phyloP scores from a whole-genome alignment of 768 basidiomycete species.

The Collybia nuda region DNA sequence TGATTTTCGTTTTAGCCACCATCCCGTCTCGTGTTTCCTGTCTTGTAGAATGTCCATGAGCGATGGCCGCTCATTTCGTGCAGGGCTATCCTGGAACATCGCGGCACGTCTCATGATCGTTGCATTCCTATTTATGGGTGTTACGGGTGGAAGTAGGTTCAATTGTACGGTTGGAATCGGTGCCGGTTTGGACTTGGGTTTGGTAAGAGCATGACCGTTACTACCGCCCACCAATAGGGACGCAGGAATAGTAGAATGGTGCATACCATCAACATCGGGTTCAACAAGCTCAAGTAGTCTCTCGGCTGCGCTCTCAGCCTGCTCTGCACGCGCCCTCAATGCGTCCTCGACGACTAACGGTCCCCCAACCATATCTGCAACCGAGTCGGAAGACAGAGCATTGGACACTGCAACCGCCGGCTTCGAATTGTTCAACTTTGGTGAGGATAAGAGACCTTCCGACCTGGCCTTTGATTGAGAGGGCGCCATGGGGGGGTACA shows the following conservation, averaged over 20 bases:
- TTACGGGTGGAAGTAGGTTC: constrained; percentile 45
- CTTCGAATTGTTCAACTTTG: constrained; percentile 50
- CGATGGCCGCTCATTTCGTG: constrained; percentile 51
- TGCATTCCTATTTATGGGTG: constrained; percentile 60
- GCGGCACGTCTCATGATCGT: constrained; percentile 73
- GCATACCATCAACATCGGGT: constrained; percentile 61
- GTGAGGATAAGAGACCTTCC: constrained; percentile 50
- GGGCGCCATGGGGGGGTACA: constrained; percentile 31
- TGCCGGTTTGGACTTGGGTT: constrained; percentile 36
- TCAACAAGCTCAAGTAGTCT: constrained; percentile 85
- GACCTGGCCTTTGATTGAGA: constrained; percentile 28
- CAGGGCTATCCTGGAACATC: constrained; percentile 81
- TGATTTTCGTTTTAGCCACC: constrained; percentile 81
- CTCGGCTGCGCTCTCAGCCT: constrained; percentile 92
- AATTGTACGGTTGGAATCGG: constrained; percentile 32
- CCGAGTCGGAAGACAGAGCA: constrained; percentile 58
- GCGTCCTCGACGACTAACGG: constrained; percentile 77
- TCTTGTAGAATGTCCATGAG: constrained; percentile 71
- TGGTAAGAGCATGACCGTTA: constrained; percentile 34
- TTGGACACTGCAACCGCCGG: constrained; percentile 53
- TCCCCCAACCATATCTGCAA: constrained; percentile 32
- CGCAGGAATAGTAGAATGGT: constrained; percentile 52
- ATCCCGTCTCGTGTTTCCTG: constrained; percentile 67
- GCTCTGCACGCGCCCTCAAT: constrained; percentile 82
- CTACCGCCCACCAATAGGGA: constrained; percentile 49